These are phyloP conservation scores for Hypoxylon sp. DNA, from an alignment of 2,329 filamentous ascomycete species.

Conservation along the genomic window DNA sequence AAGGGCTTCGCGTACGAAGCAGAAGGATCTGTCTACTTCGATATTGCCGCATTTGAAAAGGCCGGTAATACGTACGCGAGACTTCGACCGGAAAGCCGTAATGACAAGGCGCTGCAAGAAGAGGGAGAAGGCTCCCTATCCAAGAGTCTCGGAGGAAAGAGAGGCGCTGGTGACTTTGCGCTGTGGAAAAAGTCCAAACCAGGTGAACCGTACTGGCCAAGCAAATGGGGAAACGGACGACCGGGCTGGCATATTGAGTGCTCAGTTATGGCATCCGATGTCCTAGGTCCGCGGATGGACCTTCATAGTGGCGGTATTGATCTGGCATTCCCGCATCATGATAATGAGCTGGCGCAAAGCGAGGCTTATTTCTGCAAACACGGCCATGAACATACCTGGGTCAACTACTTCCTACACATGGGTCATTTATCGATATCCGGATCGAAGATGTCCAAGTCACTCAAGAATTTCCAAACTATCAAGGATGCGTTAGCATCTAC, in stretches of 20 bases:
- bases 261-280: constrained; percentile 92
- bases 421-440: constrained; percentile 91
- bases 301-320: constrained; percentile 95
- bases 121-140: constrained; percentile 90
- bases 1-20: constrained; percentile 88
- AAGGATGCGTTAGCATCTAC: constrained; percentile 78
- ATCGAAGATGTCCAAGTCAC: constrained; percentile 94
- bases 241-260: constrained; percentile 99
- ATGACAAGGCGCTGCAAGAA: constrained; percentile 84
- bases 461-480: constrained; percentile 97
- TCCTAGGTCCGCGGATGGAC: constrained; percentile 88
- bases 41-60: constrained; percentile 87
- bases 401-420: constrained; percentile 97
- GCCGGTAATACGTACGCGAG: constrained; percentile 88
- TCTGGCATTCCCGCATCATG: constrained; percentile 90
- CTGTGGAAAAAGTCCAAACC: constrained; percentile 94
- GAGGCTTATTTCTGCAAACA: constrained; percentile 75
- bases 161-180: constrained; percentile 85
- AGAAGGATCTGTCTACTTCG: constrained; percentile 94
- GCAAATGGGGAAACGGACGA: constrained; percentile 86
- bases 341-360: constrained; percentile 84
- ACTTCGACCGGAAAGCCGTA: constrained; percentile 85
- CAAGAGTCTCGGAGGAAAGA: constrained; percentile 74
- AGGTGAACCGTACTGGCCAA: constrained; percentile 91
- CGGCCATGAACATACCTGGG: constrained; percentile 77